A percentile compares a stretch with the other conserved stretches of the same genome.
Evolutionary conservation across 2,329 filamentous ascomycete species (phyloP).

Genomic region (Aspergillus sergii): DNA sequence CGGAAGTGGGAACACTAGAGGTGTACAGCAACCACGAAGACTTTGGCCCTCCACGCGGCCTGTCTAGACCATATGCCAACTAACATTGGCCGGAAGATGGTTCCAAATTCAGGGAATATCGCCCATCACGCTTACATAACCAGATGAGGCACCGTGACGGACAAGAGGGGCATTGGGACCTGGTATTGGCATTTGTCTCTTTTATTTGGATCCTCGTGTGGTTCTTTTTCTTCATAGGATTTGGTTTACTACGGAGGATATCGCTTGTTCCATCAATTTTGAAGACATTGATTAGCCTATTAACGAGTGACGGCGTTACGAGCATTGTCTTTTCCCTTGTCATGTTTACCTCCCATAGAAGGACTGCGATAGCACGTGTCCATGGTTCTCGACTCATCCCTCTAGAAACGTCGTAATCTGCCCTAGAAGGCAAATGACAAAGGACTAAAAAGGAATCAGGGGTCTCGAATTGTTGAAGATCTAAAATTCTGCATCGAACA

Average conservation of each 20-base stretch:
- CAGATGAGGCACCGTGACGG: background rate
- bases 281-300: background rate
- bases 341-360: background rate
- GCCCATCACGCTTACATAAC: slow-evolving; percentile 17
- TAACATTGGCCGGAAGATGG: slow-evolving; percentile 23
- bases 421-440: background rate
- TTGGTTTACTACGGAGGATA: background rate
- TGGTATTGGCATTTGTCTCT: background rate
- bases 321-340: background rate
- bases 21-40: slow-evolving; percentile 6
- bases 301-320: background rate
- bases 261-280: background rate
- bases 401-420: background rate
- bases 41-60: slow-evolving; percentile 15
- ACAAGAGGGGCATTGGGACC: background rate
- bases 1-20: slow-evolving; percentile 3
- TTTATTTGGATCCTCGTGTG: background rate
- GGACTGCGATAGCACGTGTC: background rate
- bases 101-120: slow-evolving; percentile 19
- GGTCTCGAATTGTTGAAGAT: background rate
- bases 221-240: background rate
- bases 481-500: background rate
- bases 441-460: background rate
- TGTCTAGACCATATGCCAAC: slow-evolving; percentile 10
- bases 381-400: background rate